Evolutionary conservation across 176 grass and related monocot genomes (phyloP), one percentile per base, ranked within the genome.

Genomic region (Ampelocalamus luodianensis): DNA sequence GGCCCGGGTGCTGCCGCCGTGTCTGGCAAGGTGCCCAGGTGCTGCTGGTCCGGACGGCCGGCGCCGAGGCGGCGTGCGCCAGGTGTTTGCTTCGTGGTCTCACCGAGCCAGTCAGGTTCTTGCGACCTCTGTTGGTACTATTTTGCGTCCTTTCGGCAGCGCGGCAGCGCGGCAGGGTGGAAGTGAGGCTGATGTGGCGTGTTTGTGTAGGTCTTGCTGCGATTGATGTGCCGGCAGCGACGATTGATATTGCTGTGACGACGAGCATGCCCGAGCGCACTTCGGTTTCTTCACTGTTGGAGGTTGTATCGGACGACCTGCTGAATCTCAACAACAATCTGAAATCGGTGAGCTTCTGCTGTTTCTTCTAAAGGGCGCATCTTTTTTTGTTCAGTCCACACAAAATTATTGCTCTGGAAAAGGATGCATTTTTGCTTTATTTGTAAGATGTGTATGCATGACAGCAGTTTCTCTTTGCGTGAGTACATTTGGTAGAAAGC

Each of bases 251-350:
- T 39, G 50, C 40, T 8, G 5, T 23, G 6, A 74, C 51, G 13
- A 45, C 88, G 14, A 40, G 68, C 39, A 14, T 79, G 8, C 27
- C 54, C 0, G 79, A 50, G 8, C 65, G 46, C 10, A 84, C 59
- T 20, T 90, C 85, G n/a, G 76, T 96, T 45, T 89, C 91, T 32
- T 87, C 91, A 10, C 76, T 96, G 72, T 37, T 96, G 70, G 88
- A 93, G 81, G 84, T 93, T 3, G 91, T 96, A 10, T 65, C 91
- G 20, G 86, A 87, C 6, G 93, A 96, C 62, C 17, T 93, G 82
- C 87, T 89, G 18, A 93, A 71, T 43, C 89, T 96, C 32, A 96
- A 96, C 46, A 85, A 80, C 67, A 96, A 96, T 58, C 88, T 96
- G 14, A 93, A 93, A 78, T 89, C 91, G 32, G 91, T 93, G 65